Base-by-base conservation (phyloP, 1,284 basidiomycete species). In the Cryptococcus jaspeensis region DNA sequence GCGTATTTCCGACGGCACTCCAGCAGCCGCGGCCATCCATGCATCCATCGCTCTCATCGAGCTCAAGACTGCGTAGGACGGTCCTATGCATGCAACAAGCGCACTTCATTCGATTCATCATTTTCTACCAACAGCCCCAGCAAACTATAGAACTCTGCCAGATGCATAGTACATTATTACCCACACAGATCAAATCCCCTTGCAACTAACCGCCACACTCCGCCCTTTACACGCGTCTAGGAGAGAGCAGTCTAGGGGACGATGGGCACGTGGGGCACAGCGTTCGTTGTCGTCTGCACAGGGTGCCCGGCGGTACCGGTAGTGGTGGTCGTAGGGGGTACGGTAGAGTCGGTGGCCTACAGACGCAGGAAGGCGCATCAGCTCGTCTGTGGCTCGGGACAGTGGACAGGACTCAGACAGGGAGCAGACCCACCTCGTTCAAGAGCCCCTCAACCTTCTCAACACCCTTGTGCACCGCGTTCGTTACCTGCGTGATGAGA, bases 271-370 rank as follows among this genome's bases (percentile, higher is more conserved):
- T 74, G 73, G 40, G 70, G 65, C 7, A 74, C 62, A 45, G 67
- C 58, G 64, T 75, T 75, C 56, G 73, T 75, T 20, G 73, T 75
- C 5, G 73, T 75, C 41, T 52, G 45, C 9, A 73, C 60, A 12
- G 68, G 63, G 49, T 60, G 64, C 40, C 53, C 32, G 11, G 18
- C 41, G 16, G 39, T 38, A 35, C 55, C 47, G 28, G 56, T 11
- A 39, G 53, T 37, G 13, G 53, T 52, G 18, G 42, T 35, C 16
- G 53, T 39, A 11, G 45, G 46, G 36, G 48, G 52, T 11, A 55
- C 28, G 9, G 35, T 36, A 18, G 42, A 41, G 25, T 44, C 52
- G 8, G 50, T 51, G 28, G 50, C 50, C 50, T 51, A 37, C 13
- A 38, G 36, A 28, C 15, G 18, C 18, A n/a, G 9, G 13, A 50